Evolutionary conservation across 805 yeast genomes (phyloP).

Genomic region (Nakazawaea populi): DNA sequence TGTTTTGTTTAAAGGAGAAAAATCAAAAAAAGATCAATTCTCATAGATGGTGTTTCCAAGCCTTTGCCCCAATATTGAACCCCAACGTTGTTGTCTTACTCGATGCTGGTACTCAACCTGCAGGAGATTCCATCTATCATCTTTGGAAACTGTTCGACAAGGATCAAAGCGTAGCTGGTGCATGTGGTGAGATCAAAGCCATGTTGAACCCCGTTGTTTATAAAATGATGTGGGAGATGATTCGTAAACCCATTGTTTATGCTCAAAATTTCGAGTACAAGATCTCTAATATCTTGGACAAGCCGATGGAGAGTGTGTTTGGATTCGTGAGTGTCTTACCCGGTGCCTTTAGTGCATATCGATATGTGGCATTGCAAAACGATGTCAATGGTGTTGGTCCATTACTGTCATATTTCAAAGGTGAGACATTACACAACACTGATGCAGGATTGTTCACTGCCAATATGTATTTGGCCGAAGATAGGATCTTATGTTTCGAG

Average conservation of each 20-base stretch:
- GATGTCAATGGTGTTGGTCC: conserved; percentile 62
- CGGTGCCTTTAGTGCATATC: conserved; percentile 94
- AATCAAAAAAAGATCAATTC: conserved; percentile 90
- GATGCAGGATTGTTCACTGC: conserved; percentile 84
- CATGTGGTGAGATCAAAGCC: conserved; percentile 95
- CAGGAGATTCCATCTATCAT: conserved; percentile 76
- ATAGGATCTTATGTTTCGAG: conserved; percentile 91
- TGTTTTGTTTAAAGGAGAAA: conserved; percentile 86
- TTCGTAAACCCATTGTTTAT: conserved; percentile 69
- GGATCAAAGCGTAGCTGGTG: conserved; percentile 84
- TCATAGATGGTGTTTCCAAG: conserved; percentile 95
- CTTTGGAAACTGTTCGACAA: conserved; percentile 83
- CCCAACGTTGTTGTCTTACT: conserved; percentile 81
- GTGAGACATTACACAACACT: conserved; percentile 72
- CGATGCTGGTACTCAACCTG: conserved; percentile 94
- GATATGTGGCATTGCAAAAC: conserved; percentile 72
- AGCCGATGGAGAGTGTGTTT: conserved; percentile 91
- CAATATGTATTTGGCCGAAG: conserved; percentile 97
- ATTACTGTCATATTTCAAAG: conserved; percentile 83
- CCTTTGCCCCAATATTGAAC: conserved; percentile 74
- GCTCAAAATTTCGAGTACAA: conserved; percentile 97
- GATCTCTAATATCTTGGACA: conserved; percentile 90
- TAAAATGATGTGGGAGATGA: conserved; percentile 4
- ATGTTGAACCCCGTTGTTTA: conserved; percentile 55
- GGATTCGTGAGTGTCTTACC: conserved; percentile 94